Evolutionary conservation across 495 filamentous ascomycete genomes (phyloP), one percentile per base, ranked within the genome.

Genomic region (Emericellopsis terricola): DNA sequence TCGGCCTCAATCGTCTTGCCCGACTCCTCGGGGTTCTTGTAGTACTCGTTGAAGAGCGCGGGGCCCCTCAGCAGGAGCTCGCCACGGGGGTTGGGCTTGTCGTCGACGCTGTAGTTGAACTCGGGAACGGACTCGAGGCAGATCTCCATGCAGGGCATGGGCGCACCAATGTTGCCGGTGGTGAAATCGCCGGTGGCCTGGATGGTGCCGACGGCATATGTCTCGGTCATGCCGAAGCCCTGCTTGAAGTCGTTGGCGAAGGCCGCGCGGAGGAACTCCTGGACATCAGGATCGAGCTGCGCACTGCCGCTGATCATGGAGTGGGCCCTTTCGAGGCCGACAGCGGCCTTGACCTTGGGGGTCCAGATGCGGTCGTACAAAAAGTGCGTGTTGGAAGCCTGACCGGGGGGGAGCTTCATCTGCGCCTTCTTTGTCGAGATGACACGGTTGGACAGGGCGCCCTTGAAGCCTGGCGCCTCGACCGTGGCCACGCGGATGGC

Each of bases 171-270:
- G 54, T 85, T 94, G 19, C 84, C 85, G 8, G 71, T 50, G 3
- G 68, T 66, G 45, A 81, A 69, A 48, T 97, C 89, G 28, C 64
- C 60, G 4, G 57, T 43, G 8, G 67, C 39, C 57, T 96, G 89
- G 10, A 66, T 71, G 11, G 78, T 66, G 31, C 59, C 68, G 28
- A 76, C 67, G 33, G 86, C 82, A 47, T 94, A 96, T n/a, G 85
- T 77, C 55, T 97, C 89, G 3, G 91, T 94, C 42, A 97, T 62
- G 28, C 89, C 89, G 51, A 91, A 97, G 30, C 89, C 89, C 60
- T 96, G 87, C 15, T 71, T 45, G 45, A 97, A 77, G 47, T 78
- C 62, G 49, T 79, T 83, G 23, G 71, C 77, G 36, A 89, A 78
- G 27, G 76, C 75, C 23, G 81, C 70, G 18, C 89, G 80, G 24